Evolutionary conservation across 2,329 filamentous ascomycete genomes (phyloP), one percentile per base, ranked within the genome.

Genomic region (Zymoseptoria brevis): DNA sequence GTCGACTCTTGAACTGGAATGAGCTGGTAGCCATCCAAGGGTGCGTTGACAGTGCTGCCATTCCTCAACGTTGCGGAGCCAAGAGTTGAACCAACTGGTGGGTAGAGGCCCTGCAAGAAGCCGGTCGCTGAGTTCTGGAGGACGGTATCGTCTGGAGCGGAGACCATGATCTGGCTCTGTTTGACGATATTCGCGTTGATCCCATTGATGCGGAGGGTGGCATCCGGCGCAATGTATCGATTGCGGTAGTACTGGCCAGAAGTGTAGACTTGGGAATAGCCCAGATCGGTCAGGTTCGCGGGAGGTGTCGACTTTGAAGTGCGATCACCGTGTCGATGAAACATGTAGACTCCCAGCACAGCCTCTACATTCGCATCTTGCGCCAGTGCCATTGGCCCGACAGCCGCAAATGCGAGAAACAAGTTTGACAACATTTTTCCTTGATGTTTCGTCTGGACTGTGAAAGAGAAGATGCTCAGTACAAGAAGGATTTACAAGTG

Each of bases 31-130:
- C 91, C 91, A 61, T 83, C 79, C 69, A 96, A 76, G 0, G 92
- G 90, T 1, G 85, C 77, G 59, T 84, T 76, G 11, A 92, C 78
- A 3, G 75, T 77, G 21, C 82, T 83, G 54, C 87, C 87, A 73
- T 96, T 91, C 67, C 83, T 83, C 49, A 96, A 81, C 1, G 78
- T 84, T 74, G 89, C 80, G 41, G 79, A 75, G 8, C 80, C 79
- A 1, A 76, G 71, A 5, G 74, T 71, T 13, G 72, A 66, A 58
- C 84, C 84, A 1, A 86, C 83, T 0, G 92, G 90, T 8, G 92
- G 92, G 72, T 96, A 96, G 19, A 96, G 80, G 29, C 86, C 90
- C 76, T 96, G 92, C 29, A 93, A 76, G 77, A 96, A 96, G 30
- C 84, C 88, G 52, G 83, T 79, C 60, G 89, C 90, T 2, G 90